These are phyloP conservation scores for Phytophthora palmivora DNA, from an alignment of 352 stramenopile genomes.

Conservation along the genomic window DNA sequence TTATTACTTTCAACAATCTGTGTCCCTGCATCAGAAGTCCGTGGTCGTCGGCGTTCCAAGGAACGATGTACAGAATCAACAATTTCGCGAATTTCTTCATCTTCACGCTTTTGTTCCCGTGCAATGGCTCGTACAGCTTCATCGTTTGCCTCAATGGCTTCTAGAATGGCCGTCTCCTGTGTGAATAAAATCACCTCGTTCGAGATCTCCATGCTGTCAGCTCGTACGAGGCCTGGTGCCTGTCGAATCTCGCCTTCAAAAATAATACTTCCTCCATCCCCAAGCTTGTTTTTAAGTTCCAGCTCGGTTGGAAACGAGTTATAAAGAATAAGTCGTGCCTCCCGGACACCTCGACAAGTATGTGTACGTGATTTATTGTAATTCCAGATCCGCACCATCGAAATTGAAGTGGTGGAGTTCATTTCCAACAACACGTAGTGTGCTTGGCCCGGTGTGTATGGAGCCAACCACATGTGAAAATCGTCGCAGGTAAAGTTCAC, in stretches of 20 bases:
- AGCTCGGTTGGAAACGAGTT: constrained; percentile 20
- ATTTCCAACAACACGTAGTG: constrained; percentile 75
- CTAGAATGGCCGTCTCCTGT: constrained; percentile 60
- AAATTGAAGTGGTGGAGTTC: constrained; percentile 44
- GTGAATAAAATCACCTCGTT: constrained; percentile 92
- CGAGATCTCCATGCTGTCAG: constrained; percentile 56
- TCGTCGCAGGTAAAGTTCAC: constrained; percentile 92
- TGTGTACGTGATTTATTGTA: constrained; percentile 93
- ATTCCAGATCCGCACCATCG: constrained; percentile 92
- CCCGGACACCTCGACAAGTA: constrained; percentile 71
- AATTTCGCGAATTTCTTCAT: constrained; percentile 51
- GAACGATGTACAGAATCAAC: constrained; percentile 44
- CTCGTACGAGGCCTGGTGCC: constrained; percentile 68
- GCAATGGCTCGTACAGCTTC: constrained; percentile 30
- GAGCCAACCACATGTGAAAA: constrained; percentile 92
- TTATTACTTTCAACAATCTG: constrained; percentile 24
- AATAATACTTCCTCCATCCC: constrained; percentile 39
- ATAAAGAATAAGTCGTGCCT: constrained; percentile 67
- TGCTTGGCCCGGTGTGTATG: constrained; percentile 60
- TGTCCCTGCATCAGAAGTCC: constrained; percentile 56
- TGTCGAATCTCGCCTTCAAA: constrained; percentile 89
- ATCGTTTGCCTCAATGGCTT: constrained; percentile 79
- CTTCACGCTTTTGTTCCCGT: constrained; percentile 50
- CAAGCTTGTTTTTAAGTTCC: too few relatives aligned
- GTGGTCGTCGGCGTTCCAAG: constrained; percentile 56